Evolutionary conservation across 2,329 filamentous ascomycete genomes (phyloP), one percentile per base, ranked within the genome.

Genomic region (Aspergillus sp.): DNA sequence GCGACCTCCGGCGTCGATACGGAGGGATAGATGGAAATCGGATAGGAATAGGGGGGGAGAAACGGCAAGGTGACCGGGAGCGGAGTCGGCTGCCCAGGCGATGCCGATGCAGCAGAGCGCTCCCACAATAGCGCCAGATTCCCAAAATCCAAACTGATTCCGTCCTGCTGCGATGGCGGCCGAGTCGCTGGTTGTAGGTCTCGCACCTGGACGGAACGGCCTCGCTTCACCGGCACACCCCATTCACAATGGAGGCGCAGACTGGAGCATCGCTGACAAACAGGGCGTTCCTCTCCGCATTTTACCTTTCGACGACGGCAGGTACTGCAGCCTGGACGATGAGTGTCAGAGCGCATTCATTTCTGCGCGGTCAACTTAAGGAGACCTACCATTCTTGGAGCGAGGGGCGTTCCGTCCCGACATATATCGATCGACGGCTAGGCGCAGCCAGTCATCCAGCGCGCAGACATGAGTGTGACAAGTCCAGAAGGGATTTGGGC

Each of bases 391-490:
- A 55, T 62, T 68, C 56, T 67, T 69, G 19, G 66, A 69, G 56
- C 66, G 63, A 56, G 66, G 65, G 52, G 62, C 64, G 55, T 67
- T 64, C 52, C 64, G 57, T 52, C 64, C 64, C 49, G 62, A 65
- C 60, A 65, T 67, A 46, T 53, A 58, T 53, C 48, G 49, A 47
- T 25, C 33, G 15, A 35, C 33, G 25, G 25, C 25, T 30, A 30
- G 25, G 25, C 37, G 10, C 15, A 12, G 17, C 22, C 15, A 20
- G 22, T 17, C 37, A 19, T 39, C 37, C 37, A 39, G 37, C 15
- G 37, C 15, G 15, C 37, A 39, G 37, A 20, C 37, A 39, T 20
- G 37, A 39, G 37, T 19, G 10, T 10, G 15, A 39, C 10, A 19
- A 22, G 17, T 39, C 15, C 17, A 39, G 37, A 37, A 12, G 25